Evolutionary conservation across 805 yeast species (phyloP).

Genomic region (Suhomyces kilbournensis): DNA sequence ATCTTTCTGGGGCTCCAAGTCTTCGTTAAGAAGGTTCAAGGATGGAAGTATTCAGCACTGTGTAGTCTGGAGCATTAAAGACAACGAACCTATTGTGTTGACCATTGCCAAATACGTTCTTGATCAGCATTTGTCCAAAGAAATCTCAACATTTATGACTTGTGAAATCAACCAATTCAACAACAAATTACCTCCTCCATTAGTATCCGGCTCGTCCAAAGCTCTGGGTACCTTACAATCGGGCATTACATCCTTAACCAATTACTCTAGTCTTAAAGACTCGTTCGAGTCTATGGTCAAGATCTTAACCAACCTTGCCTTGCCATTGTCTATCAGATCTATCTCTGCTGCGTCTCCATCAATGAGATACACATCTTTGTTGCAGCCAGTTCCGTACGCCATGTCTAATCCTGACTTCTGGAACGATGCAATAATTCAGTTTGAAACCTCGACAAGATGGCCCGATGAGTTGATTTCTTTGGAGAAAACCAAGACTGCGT

Average conservation of each 20-base stretch:
- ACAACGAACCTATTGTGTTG: constrained; percentile 59
- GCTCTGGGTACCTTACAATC: constrained; percentile 24
- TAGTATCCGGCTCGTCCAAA: constrained; percentile 53
- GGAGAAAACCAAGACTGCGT: constrained; percentile 89
- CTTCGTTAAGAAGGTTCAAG: constrained; percentile 86
- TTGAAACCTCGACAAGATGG: constrained; percentile 91
- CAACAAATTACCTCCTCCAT: constrained; percentile 55
- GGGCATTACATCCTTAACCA: constrained; percentile 32
- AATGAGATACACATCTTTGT: constrained; percentile 69
- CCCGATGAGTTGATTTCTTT: constrained; percentile 86
- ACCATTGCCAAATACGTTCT: constrained; percentile 64
- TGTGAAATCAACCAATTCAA: constrained; percentile 46
- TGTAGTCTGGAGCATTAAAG: constrained; percentile 72
- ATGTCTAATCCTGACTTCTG: constrained; percentile 71
- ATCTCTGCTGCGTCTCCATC: constrained; percentile 72
- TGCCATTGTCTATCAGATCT: constrained; percentile 71
- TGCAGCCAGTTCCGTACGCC: constrained; percentile 82
- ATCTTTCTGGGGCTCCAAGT: constrained; percentile 83
- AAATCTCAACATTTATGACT: constrained; percentile 32
- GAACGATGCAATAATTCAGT: constrained; percentile 78
- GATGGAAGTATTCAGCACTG: constrained; percentile 90
- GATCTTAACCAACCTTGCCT: constrained; percentile 43
- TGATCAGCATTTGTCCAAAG: constrained; percentile 57
- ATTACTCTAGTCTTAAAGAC: constrained; percentile 28
- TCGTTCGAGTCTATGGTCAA: constrained; percentile 53